A percentile compares a stretch with the other conserved stretches of the same genome.
Conservation (phyloP, 331 rosid genomes). For the Pyracantha coccinea region DNA sequence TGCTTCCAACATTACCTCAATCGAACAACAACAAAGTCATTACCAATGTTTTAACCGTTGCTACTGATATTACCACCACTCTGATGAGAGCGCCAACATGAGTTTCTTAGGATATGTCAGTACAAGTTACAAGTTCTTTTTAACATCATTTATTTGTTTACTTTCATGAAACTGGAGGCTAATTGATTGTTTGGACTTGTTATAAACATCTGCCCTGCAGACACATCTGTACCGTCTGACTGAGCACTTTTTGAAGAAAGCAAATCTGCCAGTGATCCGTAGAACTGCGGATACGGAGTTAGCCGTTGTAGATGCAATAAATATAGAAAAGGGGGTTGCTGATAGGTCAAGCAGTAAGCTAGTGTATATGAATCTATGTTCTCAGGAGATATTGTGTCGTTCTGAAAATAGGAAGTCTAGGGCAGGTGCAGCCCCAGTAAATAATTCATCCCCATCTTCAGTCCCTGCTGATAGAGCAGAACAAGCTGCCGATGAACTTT, state of each 20-base stretch:
- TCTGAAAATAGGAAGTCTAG: conserved; percentile 33
- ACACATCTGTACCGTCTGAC: conserved; percentile 81
- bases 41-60: neutral
- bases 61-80: neutral
- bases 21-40: neutral
- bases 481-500: conserved; percentile 26
- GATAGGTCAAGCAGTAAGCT: conserved; percentile 81
- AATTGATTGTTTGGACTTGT: conserved; percentile 1
- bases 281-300: conserved; percentile 86
- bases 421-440: conserved; percentile 19
- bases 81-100: neutral
- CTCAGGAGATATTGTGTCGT: conserved; percentile 63
- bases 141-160: neutral
- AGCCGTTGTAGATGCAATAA: conserved; percentile 90
- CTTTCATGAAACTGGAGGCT: neutral
- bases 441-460: conserved; percentile 20
- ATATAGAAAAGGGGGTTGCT: conserved; percentile 83
- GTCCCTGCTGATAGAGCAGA: conserved; percentile 32
- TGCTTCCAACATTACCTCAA: neutral
- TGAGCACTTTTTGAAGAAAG: conserved; percentile 73
- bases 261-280: conserved; percentile 50
- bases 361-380: conserved; percentile 80
- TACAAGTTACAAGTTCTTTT: neutral
- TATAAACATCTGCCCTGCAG: conserved; percentile 34
- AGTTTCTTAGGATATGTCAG: neutral